Base-by-base conservation (phyloP, 192 early-diverging fungal genomes). In the Coemansia reversa region DNA sequence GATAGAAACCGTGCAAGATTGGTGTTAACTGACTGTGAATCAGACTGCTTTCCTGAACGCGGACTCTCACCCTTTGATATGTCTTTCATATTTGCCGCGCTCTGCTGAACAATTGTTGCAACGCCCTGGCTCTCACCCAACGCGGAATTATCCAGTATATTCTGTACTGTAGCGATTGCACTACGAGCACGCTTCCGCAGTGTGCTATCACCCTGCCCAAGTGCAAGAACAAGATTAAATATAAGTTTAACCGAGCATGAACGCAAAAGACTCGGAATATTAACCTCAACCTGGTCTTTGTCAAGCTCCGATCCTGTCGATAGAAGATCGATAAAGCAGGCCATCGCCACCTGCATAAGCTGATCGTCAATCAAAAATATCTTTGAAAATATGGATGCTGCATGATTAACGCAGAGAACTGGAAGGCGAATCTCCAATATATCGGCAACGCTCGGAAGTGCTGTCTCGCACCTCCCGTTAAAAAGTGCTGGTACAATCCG, bases 341-440 rank as follows among this genome's bases (percentile, higher is more conserved):
- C 27, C 69, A 82, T 70, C 0, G 67, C 80, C 55, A 74, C 58
- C 27, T 74, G 70, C 80, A 82, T 82, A 11, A 66, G 75, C 80
- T 77, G 75, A 52, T 82, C 80, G 62, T 82, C 80, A 62, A 82
- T 74, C 47, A 82, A 45, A 25, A 82, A 82, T 4, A 82, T 82
- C 32, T 64, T 73, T 42, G 70, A 67, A 51, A 82, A 82, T 11
- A 82, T 67, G 11, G 60, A 65, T 0, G 74, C 75, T 2, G 75
- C 75, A 18, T 77, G 75, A 50, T 82, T 74, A 24, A 82, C 72
- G 24, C 80, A 82, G 14, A 82, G 63, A 9, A 82, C 80, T 0
- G 80, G 75, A 50, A 82, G 59, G 16, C 55, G 70, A 3, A 66
- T 60, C 35, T 67, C 65, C 18, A 76, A 22, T 12, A 77, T 72